These are phyloP conservation scores for Ambrosia artemisiifolia DNA, from an alignment of 129 eudicot genomes.

Conservation along the genomic window DNA sequence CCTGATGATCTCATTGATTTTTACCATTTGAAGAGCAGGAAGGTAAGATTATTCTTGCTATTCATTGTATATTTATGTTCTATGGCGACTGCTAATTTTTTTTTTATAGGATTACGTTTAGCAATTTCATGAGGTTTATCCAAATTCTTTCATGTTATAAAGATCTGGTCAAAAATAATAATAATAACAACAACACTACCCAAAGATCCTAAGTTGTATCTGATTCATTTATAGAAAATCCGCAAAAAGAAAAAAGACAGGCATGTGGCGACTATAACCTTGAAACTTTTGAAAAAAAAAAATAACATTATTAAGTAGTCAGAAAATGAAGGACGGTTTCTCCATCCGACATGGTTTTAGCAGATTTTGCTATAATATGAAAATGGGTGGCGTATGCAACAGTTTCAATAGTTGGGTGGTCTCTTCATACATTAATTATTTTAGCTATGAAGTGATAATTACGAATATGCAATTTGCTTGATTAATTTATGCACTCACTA, in stretches of 20 bases:
- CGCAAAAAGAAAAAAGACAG: neutral
- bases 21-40: constrained; percentile 94
- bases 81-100: neutral
- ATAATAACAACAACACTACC: too few relatives aligned
- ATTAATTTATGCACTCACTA: constrained; percentile 1
- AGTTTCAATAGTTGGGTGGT: neutral
- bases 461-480: constrained; percentile 7
- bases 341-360: neutral
- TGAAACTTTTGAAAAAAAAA: neutral
- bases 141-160: neutral
- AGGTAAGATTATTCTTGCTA: constrained; percentile 42
- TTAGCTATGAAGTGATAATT: neutral
- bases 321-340: neutral
- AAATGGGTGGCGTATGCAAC: too few relatives aligned
- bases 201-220: too few relatives aligned
- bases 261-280: neutral
- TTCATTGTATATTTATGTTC: neutral
- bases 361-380: neutral
- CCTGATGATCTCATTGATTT: constrained; percentile 98
- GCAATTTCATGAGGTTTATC: neutral
- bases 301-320: neutral
- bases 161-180: neutral
- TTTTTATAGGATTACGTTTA: neutral
- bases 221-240: too few relatives aligned
- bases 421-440: neutral